Percentiles rank a stretch among this genome's conserved stretches.
phyloP scores from a whole-genome alignment of 1,139 yeast genomes.

The Lodderomyces beijingensis region DNA sequence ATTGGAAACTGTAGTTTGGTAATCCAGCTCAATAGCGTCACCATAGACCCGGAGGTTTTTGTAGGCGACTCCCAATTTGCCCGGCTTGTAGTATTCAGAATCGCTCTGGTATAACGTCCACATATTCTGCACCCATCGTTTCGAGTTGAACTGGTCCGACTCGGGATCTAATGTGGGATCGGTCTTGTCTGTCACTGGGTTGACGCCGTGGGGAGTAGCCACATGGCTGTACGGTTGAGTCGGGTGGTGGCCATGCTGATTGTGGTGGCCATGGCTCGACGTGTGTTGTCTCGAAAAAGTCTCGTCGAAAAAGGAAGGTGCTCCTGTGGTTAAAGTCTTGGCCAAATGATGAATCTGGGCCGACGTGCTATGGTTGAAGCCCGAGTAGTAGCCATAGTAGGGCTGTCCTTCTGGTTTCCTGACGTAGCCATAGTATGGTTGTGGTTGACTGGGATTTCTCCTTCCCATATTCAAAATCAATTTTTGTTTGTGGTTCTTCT shows the following conservation, averaged over 20 bases:
- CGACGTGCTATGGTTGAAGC: conserved; percentile 10
- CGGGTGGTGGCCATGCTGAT: neutral
- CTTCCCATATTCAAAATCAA: neutral
- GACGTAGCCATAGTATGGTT: conserved; percentile 8
- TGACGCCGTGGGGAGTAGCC: conserved; percentile 8
- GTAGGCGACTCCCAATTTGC: conserved; percentile 66
- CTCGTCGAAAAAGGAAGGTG: conserved; percentile 7
- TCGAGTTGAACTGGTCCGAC: conserved; percentile 10
- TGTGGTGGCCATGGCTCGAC: neutral
- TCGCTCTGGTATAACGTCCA: conserved; percentile 51
- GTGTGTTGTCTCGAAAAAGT: conserved; percentile 1
- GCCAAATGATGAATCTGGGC: conserved; percentile 13
- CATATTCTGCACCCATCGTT: conserved; percentile 66
- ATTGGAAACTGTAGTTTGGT: conserved; percentile 68
- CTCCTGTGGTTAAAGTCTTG: conserved; percentile 8
- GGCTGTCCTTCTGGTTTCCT: conserved; percentile 12
- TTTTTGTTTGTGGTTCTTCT: too few relatives aligned
- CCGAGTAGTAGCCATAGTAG: conserved; percentile 12
- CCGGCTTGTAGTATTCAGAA: conserved; percentile 63
- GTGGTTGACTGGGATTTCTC: conserved; percentile 7
- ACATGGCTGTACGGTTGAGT: neutral
- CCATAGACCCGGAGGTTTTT: conserved; percentile 69
- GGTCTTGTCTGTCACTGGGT: conserved; percentile 11
- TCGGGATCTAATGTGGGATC: conserved; percentile 13
- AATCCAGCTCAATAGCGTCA: conserved; percentile 71